These are phyloP conservation scores for Trichoderma semiorbis DNA, from an alignment of 2,329 filamentous ascomycete genomes.

Conservation along the genomic window DNA sequence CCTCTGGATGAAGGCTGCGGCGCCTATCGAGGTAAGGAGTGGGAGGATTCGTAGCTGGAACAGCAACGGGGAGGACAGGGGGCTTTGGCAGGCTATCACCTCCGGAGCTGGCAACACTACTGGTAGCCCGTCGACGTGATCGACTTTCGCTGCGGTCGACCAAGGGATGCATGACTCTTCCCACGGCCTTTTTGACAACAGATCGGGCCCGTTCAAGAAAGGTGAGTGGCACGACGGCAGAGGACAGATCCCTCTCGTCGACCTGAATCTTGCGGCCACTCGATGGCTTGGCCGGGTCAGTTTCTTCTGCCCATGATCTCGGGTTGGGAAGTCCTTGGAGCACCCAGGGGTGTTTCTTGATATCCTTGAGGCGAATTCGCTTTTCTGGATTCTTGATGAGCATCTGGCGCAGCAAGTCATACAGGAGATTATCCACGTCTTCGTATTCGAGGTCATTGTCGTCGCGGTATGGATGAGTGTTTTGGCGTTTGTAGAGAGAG, in stretches of 20 bases:
- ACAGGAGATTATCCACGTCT: conserved; percentile 73
- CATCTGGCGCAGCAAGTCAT: conserved; percentile 74
- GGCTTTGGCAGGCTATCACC: conserved; percentile 49
- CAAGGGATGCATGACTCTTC: conserved; percentile 60
- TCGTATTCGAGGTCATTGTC: conserved; percentile 82
- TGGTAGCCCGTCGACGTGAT: conserved; percentile 54
- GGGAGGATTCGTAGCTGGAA: conserved; percentile 31
- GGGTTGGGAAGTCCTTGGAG: conserved; percentile 72
- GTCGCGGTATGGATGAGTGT: conserved; percentile 65
- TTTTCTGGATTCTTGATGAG: conserved; percentile 85
- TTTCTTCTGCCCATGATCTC: conserved; percentile 85
- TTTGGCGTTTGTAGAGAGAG: conserved; percentile 55
- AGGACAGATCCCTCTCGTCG: conserved; percentile 83
- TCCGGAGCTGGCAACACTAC: conserved; percentile 62
- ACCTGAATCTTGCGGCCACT: conserved; percentile 87
- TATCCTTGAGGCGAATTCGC: conserved; percentile 83
- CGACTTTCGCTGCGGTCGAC: conserved; percentile 54
- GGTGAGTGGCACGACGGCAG: conserved; percentile 84
- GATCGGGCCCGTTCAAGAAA: conserved; percentile 82
- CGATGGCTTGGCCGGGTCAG: conserved; percentile 74
- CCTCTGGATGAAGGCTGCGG: conserved; percentile 51
- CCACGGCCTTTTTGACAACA: conserved; percentile 65
- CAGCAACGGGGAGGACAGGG: conserved; percentile 31
- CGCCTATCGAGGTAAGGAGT: conserved; percentile 53
- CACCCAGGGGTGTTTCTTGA: conserved; percentile 94